These are phyloP conservation scores for Ogataea polymorpha DNA, from an alignment of 805 yeast genomes.

Conservation along the genomic window DNA sequence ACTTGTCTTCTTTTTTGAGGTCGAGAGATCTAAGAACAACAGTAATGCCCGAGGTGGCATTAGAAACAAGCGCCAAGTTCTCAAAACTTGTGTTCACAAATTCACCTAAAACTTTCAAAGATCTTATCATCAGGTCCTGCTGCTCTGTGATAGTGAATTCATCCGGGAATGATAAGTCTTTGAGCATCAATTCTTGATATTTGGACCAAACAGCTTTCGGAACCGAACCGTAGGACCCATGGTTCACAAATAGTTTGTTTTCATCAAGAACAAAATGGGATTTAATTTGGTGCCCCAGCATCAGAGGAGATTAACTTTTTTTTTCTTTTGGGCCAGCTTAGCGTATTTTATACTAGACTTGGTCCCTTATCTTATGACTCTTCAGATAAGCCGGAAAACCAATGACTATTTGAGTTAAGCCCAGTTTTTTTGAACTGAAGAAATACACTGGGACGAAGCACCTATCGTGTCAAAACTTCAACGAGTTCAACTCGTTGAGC, in stretches of 20 bases:
- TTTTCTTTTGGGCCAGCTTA: too few relatives aligned
- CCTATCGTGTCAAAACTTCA: too few relatives aligned
- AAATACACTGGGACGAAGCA: too few relatives aligned
- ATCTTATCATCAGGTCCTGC: conserved; percentile 29
- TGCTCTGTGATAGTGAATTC: conserved; percentile 34
- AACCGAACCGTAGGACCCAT: conserved; percentile 61
- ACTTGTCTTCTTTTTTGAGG: conserved; percentile 48
- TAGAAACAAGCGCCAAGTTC: conserved; percentile 51
- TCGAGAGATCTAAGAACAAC: conserved; percentile 53
- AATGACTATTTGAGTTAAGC: too few relatives aligned
- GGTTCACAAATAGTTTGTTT: conserved; percentile 48
- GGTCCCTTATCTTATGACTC: neutral
- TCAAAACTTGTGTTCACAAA: conserved; percentile 46
- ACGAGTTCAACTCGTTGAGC: too few relatives aligned
- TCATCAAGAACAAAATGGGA: conserved; percentile 43
- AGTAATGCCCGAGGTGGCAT: conserved; percentile 62
- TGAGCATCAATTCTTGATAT: conserved; percentile 29
- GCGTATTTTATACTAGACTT: too few relatives aligned
- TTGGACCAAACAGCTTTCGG: conserved; percentile 47
- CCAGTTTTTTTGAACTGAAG: too few relatives aligned
- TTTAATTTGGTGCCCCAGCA: conserved; percentile 50
- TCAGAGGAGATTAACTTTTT: neutral
- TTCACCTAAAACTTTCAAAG: conserved; percentile 38
- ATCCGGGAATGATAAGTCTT: conserved; percentile 46
- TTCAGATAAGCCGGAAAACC: neutral